Percentiles rank a stretch among this genome's conserved stretches.
phyloP scores from a whole-genome alignment of 108 stramenopile species.

The Skeletonema marinoi region DNA sequence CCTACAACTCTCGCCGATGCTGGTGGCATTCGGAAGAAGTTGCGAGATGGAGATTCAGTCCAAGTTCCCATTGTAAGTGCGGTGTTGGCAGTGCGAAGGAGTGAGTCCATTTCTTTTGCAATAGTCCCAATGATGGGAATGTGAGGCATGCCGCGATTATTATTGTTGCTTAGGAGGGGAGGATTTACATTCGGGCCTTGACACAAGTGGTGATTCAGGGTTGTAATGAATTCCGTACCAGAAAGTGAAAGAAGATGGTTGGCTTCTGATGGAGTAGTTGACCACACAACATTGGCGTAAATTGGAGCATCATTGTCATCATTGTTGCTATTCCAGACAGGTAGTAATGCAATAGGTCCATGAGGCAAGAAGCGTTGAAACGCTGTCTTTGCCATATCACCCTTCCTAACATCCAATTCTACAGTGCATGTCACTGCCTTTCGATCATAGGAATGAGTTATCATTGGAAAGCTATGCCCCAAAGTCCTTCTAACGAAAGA shows the following conservation, averaged over 20 bases:
- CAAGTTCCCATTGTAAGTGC: conserved; percentile 55
- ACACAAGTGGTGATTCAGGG: conserved; percentile 63
- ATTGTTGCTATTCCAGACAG: conserved; percentile 55
- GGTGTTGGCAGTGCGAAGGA: conserved; percentile 42
- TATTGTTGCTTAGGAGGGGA: conserved; percentile 21
- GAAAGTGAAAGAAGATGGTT: conserved; percentile 43
- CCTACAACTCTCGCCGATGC: conserved; percentile 36
- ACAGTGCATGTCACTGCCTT: conserved; percentile 83
- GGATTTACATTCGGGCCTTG: conserved; percentile 66
- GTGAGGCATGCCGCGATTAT: not conserved
- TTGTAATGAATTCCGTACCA: conserved; percentile 36
- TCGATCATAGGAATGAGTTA: conserved; percentile 63
- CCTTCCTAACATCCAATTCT: conserved; percentile 45
- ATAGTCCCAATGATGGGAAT: conserved; percentile 21
- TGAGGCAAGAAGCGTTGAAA: conserved; percentile 77
- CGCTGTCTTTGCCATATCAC: conserved; percentile 51
- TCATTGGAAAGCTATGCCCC: conserved; percentile 52
- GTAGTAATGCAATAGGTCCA: conserved; percentile 81
- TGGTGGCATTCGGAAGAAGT: conserved; percentile 52
- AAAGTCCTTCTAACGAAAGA: conserved; percentile 60
- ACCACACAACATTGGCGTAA: conserved; percentile 89
- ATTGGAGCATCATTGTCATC: conserved; percentile 8
- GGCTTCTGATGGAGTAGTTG: conserved; percentile 67
- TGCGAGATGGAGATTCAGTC: conserved; percentile 60
- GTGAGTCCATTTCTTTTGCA: conserved; percentile 44